These are phyloP conservation scores for Solanum sparsipilum DNA, from an alignment of 257 asterid species.

Conservation along the genomic window DNA sequence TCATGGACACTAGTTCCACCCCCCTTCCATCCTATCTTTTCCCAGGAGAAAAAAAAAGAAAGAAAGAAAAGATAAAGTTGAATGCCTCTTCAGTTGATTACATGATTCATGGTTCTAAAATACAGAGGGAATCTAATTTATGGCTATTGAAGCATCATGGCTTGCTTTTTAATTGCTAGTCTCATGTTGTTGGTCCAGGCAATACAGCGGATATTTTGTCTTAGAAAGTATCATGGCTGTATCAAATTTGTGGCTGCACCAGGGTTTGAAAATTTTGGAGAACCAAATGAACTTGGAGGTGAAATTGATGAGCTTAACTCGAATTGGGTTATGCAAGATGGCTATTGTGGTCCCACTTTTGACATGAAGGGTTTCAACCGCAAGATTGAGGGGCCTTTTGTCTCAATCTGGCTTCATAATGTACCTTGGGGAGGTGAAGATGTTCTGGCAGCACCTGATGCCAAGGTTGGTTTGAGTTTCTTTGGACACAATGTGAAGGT, in stretches of 20 bases:
- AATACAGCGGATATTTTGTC: slow-evolving; percentile 48
- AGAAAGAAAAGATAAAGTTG: background rate
- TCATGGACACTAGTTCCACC: background rate
- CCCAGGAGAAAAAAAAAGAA: background rate
- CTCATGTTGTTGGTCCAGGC: slow-evolving; percentile 31
- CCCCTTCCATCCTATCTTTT: background rate
- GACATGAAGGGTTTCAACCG: slow-evolving; percentile 48
- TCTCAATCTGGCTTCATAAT: slow-evolving; percentile 95
- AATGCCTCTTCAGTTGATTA: background rate
- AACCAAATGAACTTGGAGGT: slow-evolving; percentile 35
- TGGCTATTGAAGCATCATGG: background rate
- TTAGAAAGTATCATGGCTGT: slow-evolving; percentile 52
- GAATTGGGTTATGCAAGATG: slow-evolving; percentile 17
- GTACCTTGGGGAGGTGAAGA: slow-evolving; percentile 95
- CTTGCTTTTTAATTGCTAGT: background rate
- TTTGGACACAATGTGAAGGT: background rate
- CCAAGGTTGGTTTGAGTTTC: slow-evolving; percentile 45
- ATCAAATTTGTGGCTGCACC: slow-evolving; percentile 58
- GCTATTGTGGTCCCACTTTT: slow-evolving; percentile 60
- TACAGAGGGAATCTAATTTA: background rate
- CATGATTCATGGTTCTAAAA: background rate
- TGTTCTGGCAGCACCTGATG: slow-evolving; percentile 92
- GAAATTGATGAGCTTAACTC: slow-evolving; percentile 20
- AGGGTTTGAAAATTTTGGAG: slow-evolving; percentile 28
- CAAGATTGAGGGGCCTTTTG: slow-evolving; percentile 78